A percentile compares a stretch with the other conserved stretches of the same genome.
These are phyloP conservation scores for Termitomyces sp. DNA, from an alignment of 768 basidiomycete genomes.

Conservation along the genomic window DNA sequence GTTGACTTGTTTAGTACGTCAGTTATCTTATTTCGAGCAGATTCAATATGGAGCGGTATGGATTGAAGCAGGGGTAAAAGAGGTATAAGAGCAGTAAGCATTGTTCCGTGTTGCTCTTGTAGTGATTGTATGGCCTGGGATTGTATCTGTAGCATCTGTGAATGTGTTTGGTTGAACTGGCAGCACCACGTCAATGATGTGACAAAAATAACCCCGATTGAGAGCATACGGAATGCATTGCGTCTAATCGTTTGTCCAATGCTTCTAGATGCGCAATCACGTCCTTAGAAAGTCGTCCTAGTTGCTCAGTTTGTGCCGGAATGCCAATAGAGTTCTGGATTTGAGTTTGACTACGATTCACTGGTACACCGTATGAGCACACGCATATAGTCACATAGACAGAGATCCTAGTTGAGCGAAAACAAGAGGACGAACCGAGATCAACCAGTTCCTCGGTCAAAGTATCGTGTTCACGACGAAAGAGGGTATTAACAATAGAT, in stretches of 20 bases:
- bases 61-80: conserved; percentile 57
- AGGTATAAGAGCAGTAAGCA: conserved; percentile 50
- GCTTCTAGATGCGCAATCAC: conserved; percentile 36
- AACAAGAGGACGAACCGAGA: conserved; percentile 35
- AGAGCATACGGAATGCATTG: conserved; percentile 40
- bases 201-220: background rate
- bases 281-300: conserved; percentile 36
- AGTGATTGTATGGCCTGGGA: conserved; percentile 50
- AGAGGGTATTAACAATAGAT: conserved; percentile 45
- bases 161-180: conserved; percentile 42
- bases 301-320: conserved; percentile 42
- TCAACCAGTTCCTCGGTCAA: conserved; percentile 50
- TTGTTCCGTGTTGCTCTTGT: conserved; percentile 55
- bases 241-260: conserved; percentile 50
- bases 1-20: conserved; percentile 22
- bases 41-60: conserved; percentile 51
- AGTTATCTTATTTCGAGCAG: conserved; percentile 25
- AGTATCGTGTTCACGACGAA: conserved; percentile 53
- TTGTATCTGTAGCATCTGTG: conserved; percentile 45
- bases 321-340: conserved; percentile 52
- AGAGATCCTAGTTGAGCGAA: background rate
- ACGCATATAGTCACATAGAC: conserved; percentile 10
- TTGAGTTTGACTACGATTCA: conserved; percentile 57
- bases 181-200: conserved; percentile 1
- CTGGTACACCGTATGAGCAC: conserved; percentile 24